Evolutionary conservation across 2,329 filamentous ascomycete genomes (phyloP), one percentile per base, ranked within the genome.

Genomic region (Tolypocladium amazonense): DNA sequence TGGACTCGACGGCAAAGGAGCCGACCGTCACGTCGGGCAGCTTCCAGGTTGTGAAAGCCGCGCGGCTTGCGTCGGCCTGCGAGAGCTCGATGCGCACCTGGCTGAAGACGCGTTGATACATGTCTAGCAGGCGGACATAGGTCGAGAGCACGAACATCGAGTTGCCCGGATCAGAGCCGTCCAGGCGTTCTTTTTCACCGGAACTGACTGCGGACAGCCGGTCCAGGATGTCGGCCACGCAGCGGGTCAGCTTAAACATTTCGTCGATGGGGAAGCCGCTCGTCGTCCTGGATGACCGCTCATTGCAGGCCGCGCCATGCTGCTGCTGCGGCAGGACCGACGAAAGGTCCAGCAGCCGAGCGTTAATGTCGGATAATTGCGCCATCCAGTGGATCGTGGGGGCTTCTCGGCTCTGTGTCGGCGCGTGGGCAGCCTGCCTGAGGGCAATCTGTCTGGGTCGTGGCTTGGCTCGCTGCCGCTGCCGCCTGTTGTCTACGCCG

Each of bases 21-120:
- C 75, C 75, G 2, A 77, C 69, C 5, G 72, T 73, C 4, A 77
- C 75, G 56, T 73, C 71, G 14, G 75, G 75, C 2, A 77, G 70
- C 57, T 73, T 73, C 70, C 75, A 77, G 55, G 72, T 70, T 25
- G 63, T 65, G 35, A 77, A 75, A 15, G 65, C 62, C 3, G 68
- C 61, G 56, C 60, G 61, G 6, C 60, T 61, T 4, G 70, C 61
- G 57, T 68, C 66, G 5, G 68, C 61, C 41, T 68, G 68, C 6
- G 67, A 62, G 18, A 76, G 64, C 60, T 75, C 70, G 2, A 63
- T 63, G 59, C 70, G 68, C 25, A 77, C 71, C 3, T 74, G 70
- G 56, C 64, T 67, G 54, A 77, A 75, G 18, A 76, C 71, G 54
- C 66, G 66, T 54, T 76, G 72, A 60, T 76, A 76, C 65, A 76